Base-by-base conservation (phyloP, 805 yeast species). In the Spathaspora gorwiae region DNA sequence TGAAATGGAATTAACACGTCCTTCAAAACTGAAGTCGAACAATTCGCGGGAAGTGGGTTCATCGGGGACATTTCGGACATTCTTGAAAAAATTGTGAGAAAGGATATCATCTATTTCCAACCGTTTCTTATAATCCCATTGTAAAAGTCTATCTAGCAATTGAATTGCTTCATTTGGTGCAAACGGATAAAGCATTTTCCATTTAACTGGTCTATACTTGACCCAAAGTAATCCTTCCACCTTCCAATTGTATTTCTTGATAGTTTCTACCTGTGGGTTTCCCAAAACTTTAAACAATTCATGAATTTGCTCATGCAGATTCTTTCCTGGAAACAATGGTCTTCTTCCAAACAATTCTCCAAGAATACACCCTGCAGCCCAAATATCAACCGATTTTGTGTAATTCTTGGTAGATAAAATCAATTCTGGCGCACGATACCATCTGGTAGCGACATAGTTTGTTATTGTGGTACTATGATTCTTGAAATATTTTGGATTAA, bases 351-450 rank as follows among this genome's bases (percentile, higher is more conserved):
- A 87, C 40, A 90, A 69, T 61, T 90, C 98, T 2, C 84, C 95
- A 48, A 90, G 65, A 8, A 90, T 89, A 58, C 97, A 90, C 1
- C 97, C 98, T 8, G 84, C 80, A 0, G 97, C 90, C 98, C 98
- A 90, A 71, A 90, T 72, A 61, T 90, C 98, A 39, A 90, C 84
- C 24, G 75, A 62, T 45, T 84, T 84, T 3, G 81, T 75, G 57
- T 88, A 88, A 13, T 54, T 56, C 42, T 72, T 75, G 46, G 76
- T 72, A 9, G 86, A 75, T 31, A 90, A 63, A 37, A 90, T 78
- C 40, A 90, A 71, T 57, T 90, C 98, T 0, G 98, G 98, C 0
- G 97, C 97, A 38, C 98, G 72, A 57, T 90, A 90, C 96, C 97
- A 90, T 47, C 97, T 68, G 0, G 97, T 90, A 0, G 97, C 97